Base-by-base conservation (phyloP, 2,329 filamentous ascomycete species). In the Paecilomyces formosus region DNA sequence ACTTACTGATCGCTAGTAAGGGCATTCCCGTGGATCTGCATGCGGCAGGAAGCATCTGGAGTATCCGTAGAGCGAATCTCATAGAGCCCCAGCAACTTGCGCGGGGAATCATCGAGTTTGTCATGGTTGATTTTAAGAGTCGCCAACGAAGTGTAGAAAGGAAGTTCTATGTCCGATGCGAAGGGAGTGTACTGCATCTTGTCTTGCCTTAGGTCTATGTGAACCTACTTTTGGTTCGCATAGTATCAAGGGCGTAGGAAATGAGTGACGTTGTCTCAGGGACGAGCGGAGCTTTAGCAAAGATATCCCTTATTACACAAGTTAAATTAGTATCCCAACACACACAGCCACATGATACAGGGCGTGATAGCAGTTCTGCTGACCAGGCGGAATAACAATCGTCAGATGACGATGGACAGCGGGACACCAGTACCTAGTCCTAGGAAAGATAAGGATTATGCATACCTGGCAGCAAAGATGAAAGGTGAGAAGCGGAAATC, bases 121-220 rank as follows among this genome's bases (percentile, higher is more conserved):
- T 97, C 94, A 82, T 96, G 88, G 73, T 97, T 92, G 72, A 99
- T 91, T 78, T 99, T 99, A 64, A 88, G 89, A 5, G 88, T 86
- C 60, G 95, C 94, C n/a, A 99, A 84, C 4, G 91, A 88, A 53
- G 90, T 88, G 73, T 97, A 99, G 76, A 99, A 99, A 52, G 92
- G 90, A 51, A 97, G 82, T 72, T 99, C 94, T 70, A 97, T 92
- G 76, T 97, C 91, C 54, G 93, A 96, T 49, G 88, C 85, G 80
- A 96, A 97, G 0, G 93, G 88, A 61, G 91, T 90, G 75, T 92
- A 99, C 78, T 88, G 85, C 72, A 90, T 80, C 58, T 65, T 73
- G 62, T 7, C 30, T 22, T 6, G 24, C 24, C 2, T 26, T 18
- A 53, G 8, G 26, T 52, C 30, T 49, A 54, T 54, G 50, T 49